These are phyloP conservation scores for Candolleomyces eurysporus DNA, from an alignment of 768 basidiomycete species.

Conservation along the genomic window DNA sequence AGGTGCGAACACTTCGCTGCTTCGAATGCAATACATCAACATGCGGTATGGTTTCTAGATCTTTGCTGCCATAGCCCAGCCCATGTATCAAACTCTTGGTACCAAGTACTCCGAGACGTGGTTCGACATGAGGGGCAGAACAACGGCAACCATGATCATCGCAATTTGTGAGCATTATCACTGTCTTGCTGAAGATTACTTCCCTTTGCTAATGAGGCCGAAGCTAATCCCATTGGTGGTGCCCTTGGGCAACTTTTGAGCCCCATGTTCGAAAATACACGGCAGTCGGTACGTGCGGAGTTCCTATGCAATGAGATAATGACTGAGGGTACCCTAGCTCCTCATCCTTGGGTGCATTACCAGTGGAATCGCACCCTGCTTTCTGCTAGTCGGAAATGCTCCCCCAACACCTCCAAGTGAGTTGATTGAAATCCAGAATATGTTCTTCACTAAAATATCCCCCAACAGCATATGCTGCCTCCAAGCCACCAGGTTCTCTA, in stretches of 20 bases:
- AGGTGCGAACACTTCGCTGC: constrained; percentile 40
- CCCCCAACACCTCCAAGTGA: constrained; percentile 82
- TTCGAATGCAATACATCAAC: neutral
- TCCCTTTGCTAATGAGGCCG: neutral
- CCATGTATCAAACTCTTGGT: constrained; percentile 73
- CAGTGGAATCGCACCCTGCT: constrained; percentile 56
- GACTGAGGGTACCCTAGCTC: constrained; percentile 41
- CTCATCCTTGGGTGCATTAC: constrained; percentile 70
- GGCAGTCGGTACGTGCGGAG: constrained; percentile 55
- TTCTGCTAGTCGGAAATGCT: constrained; percentile 54
- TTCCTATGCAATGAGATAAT: neutral
- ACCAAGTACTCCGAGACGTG: constrained; percentile 82
- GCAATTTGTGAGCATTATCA: constrained; percentile 40
- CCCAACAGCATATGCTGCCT: constrained; percentile 59
- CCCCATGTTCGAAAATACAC: constrained; percentile 52
- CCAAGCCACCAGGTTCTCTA: constrained; percentile 55
- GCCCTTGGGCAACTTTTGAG: constrained; percentile 74
- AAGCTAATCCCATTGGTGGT: constrained; percentile 73
- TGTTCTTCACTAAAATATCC: constrained; percentile 11
- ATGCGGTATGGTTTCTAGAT: constrained; percentile 35
- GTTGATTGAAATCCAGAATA: constrained; percentile 12
- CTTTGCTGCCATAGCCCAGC: constrained; percentile 63
- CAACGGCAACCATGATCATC: constrained; percentile 69
- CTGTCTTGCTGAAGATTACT: neutral
- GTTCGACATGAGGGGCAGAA: constrained; percentile 76